These are phyloP conservation scores for Tricholoma terreum DNA, from an alignment of 768 basidiomycete species.

Conservation along the genomic window DNA sequence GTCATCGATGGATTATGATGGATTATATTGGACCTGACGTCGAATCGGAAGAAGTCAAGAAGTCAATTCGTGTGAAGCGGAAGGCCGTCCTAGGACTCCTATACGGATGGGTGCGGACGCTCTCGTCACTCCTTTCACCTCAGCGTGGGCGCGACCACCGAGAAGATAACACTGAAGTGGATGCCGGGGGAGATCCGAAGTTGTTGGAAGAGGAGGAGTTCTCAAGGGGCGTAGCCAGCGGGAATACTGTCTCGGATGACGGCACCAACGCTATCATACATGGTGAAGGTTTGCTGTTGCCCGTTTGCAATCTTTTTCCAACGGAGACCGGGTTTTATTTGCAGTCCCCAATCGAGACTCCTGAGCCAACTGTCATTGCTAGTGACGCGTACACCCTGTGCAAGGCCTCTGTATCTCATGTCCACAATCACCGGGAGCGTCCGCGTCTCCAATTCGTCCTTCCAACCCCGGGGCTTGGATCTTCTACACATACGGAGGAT, in stretches of 20 bases:
- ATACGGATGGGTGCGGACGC: conserved; percentile 13
- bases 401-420: not conserved
- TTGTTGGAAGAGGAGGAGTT: not conserved
- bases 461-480: not conserved
- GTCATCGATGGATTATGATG: conserved; percentile 48
- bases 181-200: not conserved
- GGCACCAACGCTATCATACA: conserved; percentile 18
- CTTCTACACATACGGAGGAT: not conserved
- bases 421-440: not conserved
- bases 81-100: conserved; percentile 21
- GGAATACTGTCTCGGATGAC: conserved; percentile 24
- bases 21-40: conserved; percentile 68
- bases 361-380: conserved; percentile 11
- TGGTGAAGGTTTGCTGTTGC: conserved; percentile 12
- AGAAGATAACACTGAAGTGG: not conserved
- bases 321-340: conserved; percentile 8
- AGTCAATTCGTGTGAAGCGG: conserved; percentile 39
- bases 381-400: not conserved
- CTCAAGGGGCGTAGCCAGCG: not conserved
- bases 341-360: conserved; percentile 5
- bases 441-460: not conserved
- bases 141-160: not conserved
- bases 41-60: conserved; percentile 51
- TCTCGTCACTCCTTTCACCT: conserved; percentile 7
- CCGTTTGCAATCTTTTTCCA: conserved; percentile 4